These are phyloP conservation scores for Pichia heedii DNA, from an alignment of 805 yeast species.

Conservation along the genomic window DNA sequence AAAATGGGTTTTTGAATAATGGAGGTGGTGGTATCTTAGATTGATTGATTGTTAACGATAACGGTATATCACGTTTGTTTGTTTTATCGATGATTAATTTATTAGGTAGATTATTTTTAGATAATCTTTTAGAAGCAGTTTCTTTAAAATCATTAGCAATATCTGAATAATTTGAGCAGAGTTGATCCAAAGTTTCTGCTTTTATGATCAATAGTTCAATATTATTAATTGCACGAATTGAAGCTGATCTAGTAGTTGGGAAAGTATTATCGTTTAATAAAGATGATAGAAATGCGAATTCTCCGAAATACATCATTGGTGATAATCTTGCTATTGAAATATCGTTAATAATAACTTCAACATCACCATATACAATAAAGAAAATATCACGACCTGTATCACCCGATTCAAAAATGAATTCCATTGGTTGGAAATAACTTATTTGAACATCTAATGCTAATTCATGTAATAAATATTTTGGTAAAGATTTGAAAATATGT, in stretches of 20 bases:
- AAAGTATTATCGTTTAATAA: constrained; percentile 23
- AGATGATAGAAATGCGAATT: constrained; percentile 56
- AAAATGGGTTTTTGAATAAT: background rate
- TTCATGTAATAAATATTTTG: constrained; percentile 51
- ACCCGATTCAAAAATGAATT: constrained; percentile 51
- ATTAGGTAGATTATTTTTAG: background rate
- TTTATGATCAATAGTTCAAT: constrained; percentile 55
- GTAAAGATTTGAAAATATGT: constrained; percentile 50
- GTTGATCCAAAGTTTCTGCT: constrained; percentile 42
- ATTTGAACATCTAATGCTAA: constrained; percentile 59
- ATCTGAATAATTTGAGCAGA: constrained; percentile 50
- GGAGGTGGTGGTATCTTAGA: background rate
- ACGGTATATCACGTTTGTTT: too few species aligned
- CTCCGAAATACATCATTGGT: constrained; percentile 65
- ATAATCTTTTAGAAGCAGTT: constrained; percentile 47
- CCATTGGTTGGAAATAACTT: constrained; percentile 42
- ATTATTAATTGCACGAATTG: constrained; percentile 50
- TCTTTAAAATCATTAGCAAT: constrained; percentile 49
- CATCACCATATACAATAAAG: constrained; percentile 60
- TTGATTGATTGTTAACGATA: too few species aligned
- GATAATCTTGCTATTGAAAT: constrained; percentile 48
- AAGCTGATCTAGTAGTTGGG: constrained; percentile 41
- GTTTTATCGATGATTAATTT: background rate
- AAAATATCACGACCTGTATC: constrained; percentile 56
- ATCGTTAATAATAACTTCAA: constrained; percentile 48